Percentiles rank a stretch among this genome's conserved stretches.
phyloP scores from a whole-genome alignment of 108 stramenopile genomes.

The Fistulifera pelliculosa region DNA sequence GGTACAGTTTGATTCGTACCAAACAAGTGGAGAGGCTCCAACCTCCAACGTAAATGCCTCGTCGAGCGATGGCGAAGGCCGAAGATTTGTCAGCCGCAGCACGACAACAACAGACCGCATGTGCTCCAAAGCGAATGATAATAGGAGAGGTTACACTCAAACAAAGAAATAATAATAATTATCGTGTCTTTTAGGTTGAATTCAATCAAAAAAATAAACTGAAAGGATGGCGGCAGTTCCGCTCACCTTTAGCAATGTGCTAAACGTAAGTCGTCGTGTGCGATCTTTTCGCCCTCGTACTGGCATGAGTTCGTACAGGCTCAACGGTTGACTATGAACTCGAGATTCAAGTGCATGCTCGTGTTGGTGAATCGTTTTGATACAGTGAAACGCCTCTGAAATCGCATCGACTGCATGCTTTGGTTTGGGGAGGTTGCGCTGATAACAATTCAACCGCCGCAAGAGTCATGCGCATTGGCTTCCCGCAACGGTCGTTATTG shows the following conservation, averaged over 20 bases:
- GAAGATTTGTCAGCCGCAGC: not conserved
- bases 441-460: not conserved
- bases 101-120: not conserved
- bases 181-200: not conserved
- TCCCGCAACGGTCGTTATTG: not conserved
- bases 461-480: not conserved
- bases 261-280: constrained; percentile 70
- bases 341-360: not conserved
- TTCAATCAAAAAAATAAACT: not conserved
- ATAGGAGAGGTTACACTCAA: too few relatives aligned
- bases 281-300: constrained; percentile 4
- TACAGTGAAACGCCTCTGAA: too few relatives aligned
- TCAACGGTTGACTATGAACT: not conserved
- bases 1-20: too few relatives aligned
- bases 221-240: constrained; percentile 68
- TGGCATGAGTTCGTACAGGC: not conserved
- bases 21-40: too few relatives aligned
- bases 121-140: not conserved
- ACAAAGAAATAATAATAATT: too few relatives aligned
- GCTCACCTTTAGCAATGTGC: constrained; percentile 67
- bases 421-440: too few relatives aligned
- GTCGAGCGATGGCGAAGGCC: too few relatives aligned
- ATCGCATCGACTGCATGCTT: too few relatives aligned
- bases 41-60: too few relatives aligned
- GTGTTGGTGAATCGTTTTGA: too few relatives aligned